Conservation (phyloP, 2,329 filamentous ascomycete genomes). For the Botryotinia convoluta region DNA sequence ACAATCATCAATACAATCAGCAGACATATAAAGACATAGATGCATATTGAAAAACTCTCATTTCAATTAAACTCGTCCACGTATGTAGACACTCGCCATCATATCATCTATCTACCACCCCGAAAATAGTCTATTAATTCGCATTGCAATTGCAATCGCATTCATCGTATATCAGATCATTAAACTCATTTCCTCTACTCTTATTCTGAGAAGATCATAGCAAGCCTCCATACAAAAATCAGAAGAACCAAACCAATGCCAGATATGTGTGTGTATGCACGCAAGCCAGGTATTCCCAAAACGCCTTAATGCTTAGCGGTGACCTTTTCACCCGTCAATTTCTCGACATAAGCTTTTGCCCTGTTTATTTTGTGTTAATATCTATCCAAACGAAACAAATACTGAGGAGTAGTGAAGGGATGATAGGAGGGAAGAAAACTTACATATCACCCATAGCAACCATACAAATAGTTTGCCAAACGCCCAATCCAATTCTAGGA, state of each 20-base stretch:
- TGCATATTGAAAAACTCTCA: background rate
- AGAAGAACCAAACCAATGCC: conserved; percentile 13
- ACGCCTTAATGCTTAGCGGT: conserved; percentile 64
- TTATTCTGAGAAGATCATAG: background rate
- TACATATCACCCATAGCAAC: conserved; percentile 97
- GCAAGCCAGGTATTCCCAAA: conserved; percentile 21
- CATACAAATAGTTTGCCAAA: conserved; percentile 99
- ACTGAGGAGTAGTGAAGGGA: background rate
- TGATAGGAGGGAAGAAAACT: conserved; percentile 41
- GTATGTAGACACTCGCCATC: background rate
- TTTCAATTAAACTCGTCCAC: background rate
- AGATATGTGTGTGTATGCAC: conserved; percentile 9
- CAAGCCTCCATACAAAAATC: background rate
- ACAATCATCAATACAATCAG: background rate
- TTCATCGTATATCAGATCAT: conserved; percentile 7
- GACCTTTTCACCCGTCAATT: conserved; percentile 61
- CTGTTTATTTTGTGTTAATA: conserved; percentile 44
- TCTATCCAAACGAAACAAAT: too few species aligned
- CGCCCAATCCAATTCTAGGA: conserved; percentile 87
- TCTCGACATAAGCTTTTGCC: conserved; percentile 66
- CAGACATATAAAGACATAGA: background rate
- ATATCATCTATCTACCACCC: background rate
- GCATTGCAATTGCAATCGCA: background rate
- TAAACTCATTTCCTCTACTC: conserved; percentile 9
- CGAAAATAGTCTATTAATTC: conserved; percentile 6